Conservation (phyloP, 805 yeast genomes). For the Cyberlindnera mississippiensis region DNA sequence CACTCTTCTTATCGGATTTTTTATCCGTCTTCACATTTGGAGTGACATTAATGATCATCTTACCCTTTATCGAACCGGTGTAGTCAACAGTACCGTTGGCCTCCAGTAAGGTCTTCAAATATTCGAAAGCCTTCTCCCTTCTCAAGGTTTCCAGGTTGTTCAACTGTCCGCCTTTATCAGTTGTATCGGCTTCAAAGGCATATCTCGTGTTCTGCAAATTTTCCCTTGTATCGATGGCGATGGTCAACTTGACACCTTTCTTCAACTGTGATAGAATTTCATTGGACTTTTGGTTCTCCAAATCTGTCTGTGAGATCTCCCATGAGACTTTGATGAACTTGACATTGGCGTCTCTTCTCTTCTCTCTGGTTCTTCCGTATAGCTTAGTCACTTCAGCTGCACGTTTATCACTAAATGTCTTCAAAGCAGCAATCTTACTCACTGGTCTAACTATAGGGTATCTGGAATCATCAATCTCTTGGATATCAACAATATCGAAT, state of each 20-base stretch:
- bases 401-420: conserved; percentile 25
- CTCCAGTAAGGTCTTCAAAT: conserved; percentile 27
- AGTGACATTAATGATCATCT: conserved; percentile 28
- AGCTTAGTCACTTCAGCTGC: conserved; percentile 20
- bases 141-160: conserved; percentile 32
- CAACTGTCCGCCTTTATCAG: conserved; percentile 13
- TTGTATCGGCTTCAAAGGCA: conserved; percentile 18
- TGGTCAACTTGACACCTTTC: conserved; percentile 36
- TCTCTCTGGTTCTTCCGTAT: conserved; percentile 27
- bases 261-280: conserved; percentile 44
- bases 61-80: conserved; percentile 30
- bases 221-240: conserved; percentile 39
- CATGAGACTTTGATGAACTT: conserved; percentile 51
- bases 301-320: conserved; percentile 52
- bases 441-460: conserved; percentile 16
- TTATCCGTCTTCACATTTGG: conserved; percentile 20
- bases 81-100: conserved; percentile 25
- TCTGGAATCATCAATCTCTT: conserved; percentile 5
- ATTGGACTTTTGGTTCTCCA: conserved; percentile 46
- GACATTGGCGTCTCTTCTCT: conserved; percentile 30
- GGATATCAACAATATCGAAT: conserved; percentile 21
- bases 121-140: conserved; percentile 32
- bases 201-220: conserved; percentile 18
- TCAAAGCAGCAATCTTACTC: conserved; percentile 25
- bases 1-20: conserved; percentile 15